Conservation (phyloP, 768 basidiomycete species). For the Lepiota subincarnata region DNA sequence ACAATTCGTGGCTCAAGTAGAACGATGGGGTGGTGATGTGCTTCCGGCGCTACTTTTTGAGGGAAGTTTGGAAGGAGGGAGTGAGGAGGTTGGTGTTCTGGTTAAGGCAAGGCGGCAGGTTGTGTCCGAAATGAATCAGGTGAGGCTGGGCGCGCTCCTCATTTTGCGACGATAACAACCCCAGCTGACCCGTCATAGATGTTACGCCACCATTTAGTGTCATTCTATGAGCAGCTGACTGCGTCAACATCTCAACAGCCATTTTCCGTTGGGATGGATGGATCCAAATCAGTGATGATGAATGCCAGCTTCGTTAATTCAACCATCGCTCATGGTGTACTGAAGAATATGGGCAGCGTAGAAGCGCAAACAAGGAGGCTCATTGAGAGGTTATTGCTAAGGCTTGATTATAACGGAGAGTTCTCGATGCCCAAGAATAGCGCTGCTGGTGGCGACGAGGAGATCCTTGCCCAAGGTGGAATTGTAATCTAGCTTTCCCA, state of each 20-base stretch:
- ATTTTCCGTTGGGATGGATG: slow-evolving; percentile 56
- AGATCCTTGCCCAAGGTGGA: slow-evolving; percentile 43
- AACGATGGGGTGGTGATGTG: slow-evolving; percentile 90
- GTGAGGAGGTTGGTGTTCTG: slow-evolving; percentile 63
- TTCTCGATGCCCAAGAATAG: slow-evolving; percentile 50
- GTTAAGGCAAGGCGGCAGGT: slow-evolving; percentile 65
- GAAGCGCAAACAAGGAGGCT: slow-evolving; percentile 67
- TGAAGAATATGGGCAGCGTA: slow-evolving; percentile 35
- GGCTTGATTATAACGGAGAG: slow-evolving; percentile 81
- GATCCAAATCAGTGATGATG: slow-evolving; percentile 65
- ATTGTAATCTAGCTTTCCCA: slow-evolving; percentile 17
- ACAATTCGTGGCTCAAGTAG: slow-evolving; percentile 81
- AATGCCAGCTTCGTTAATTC: slow-evolving; percentile 55
- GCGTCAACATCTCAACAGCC: slow-evolving; percentile 74
- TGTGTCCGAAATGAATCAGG: slow-evolving; percentile 78
- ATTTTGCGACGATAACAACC: background rate
- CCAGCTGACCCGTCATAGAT: slow-evolving; percentile 40
- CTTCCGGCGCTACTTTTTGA: slow-evolving; percentile 81
- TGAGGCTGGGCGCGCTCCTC: slow-evolving; percentile 25
- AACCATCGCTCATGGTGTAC: slow-evolving; percentile 49
- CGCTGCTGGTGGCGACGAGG: slow-evolving; percentile 21
- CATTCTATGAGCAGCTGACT: slow-evolving; percentile 80
- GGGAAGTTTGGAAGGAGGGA: slow-evolving; percentile 61
- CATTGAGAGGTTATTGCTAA: slow-evolving; percentile 75
- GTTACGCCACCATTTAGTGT: slow-evolving; percentile 59